Conservation (phyloP, 2,329 filamentous ascomycete species). For the Hypoxylon rubiginosum region DNA sequence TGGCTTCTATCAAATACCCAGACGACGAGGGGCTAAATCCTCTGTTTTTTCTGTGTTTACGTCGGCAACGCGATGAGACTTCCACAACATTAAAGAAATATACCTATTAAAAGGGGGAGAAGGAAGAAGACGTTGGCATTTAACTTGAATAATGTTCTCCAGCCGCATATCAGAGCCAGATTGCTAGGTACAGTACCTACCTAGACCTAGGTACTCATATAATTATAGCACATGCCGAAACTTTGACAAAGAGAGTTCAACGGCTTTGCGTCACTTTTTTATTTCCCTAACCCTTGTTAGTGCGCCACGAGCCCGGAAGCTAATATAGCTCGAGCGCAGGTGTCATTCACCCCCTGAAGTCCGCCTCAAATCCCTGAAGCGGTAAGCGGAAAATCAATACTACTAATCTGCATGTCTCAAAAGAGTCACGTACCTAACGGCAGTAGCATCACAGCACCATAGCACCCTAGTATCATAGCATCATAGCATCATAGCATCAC, state of each 20-base stretch:
- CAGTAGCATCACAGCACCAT: not conserved
- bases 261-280: conserved; percentile 27
- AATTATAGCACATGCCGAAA: conserved; percentile 18
- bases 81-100: not conserved
- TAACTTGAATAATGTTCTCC: not conserved
- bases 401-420: not conserved
- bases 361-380: not conserved
- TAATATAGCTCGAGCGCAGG: conserved; percentile 26
- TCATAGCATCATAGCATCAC: not conserved
- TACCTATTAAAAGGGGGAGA: not conserved
- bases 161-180: not conserved
- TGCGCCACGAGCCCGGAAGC: conserved; percentile 26
- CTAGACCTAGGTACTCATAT: not conserved
- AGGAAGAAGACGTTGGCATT: conserved; percentile 1
- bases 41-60: conserved; percentile 43
- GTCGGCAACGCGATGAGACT: conserved; percentile 31
- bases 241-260: conserved; percentile 25
- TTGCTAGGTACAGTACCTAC: not conserved
- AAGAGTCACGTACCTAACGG: not conserved
- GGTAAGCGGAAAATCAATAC: not conserved
- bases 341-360: conserved; percentile 3
- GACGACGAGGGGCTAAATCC: conserved; percentile 13
- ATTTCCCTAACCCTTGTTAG: conserved; percentile 28
- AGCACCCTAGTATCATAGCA: not conserved
- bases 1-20: conserved; percentile 37